Base-by-base conservation (phyloP, 495 filamentous ascomycete genomes). In the Penicillium odoratum region DNA sequence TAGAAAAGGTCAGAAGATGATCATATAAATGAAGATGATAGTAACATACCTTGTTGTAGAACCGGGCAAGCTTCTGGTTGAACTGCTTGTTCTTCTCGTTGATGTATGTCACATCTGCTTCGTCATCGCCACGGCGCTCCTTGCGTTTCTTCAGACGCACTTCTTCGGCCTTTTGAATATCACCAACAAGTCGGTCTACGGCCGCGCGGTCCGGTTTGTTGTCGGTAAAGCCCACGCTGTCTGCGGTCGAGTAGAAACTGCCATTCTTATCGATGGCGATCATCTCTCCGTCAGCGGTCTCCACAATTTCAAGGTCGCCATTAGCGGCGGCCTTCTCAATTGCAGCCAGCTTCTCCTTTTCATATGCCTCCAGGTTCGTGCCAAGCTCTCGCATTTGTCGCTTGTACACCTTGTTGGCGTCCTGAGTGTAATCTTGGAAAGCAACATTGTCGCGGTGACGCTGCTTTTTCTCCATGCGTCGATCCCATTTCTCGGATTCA, bases 41-140 rank as follows among this genome's bases (percentile, higher is more conserved):
- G 18, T 3, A 16, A 71, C 79, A 53, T 77, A 88, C 85, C 83
- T 97, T 96, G 78, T 98, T 93, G 74, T 98, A 98, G 72, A 96
- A 98, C 63, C 95, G 82, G 49, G 86, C 79, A 74, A 98, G 74
- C 76, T 98, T 98, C 77, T 94, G 88, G 83, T 98, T 98, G 78
- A 98, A 98, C 78, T 96, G 91, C 80, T 96, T 96, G 80, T 96
- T 96, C 88, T 98, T 97, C 74, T 97, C 92, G 73, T 98, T 98
- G 81, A 98, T 98, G 75, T 95, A 98, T 9, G 95, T 98, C 57
- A 98, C 90, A 70, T 98, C 94, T 28, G 83, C 84, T 34, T 92
- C 91, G 25, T 90, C 89, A 60, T 90, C 83, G 13, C 83, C 85
- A 72, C 81, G 84, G 55, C 91, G 82, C 57, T 92, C 90, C 68